Evolutionary conservation across 2,329 filamentous ascomycete species (phyloP).

Genomic region (Colletotrichum higginsianum): DNA sequence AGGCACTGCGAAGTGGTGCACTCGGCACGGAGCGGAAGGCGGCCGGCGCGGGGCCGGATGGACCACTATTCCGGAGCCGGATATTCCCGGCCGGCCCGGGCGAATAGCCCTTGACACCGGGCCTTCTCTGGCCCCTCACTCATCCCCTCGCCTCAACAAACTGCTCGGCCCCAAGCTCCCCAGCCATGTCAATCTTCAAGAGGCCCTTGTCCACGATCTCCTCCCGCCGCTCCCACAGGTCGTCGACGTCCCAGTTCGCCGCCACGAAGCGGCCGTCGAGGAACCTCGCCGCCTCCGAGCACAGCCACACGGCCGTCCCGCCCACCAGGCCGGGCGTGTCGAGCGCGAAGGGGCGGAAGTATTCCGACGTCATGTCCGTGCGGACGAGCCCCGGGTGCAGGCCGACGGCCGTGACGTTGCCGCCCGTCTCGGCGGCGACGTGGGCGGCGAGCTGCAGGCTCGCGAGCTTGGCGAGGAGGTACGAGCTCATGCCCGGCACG

Average conservation of each 20-base stretch:
- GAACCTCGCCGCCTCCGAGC: constrained; percentile 49
- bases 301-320: constrained; percentile 48
- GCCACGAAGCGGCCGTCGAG: constrained; percentile 51
- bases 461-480: constrained; percentile 51
- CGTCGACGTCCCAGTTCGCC: constrained; percentile 55
- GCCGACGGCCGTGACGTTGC: constrained; percentile 46
- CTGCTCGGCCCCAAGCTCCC: constrained; percentile 22
- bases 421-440: constrained; percentile 48
- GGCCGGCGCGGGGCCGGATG: too few species aligned
- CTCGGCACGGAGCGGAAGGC: too few species aligned
- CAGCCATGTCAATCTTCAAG: constrained; percentile 25
- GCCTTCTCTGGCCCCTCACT: too few species aligned
- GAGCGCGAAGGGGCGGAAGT: constrained; percentile 47
- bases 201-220: constrained; percentile 27
- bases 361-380: constrained; percentile 48
- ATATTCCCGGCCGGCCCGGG: too few species aligned
- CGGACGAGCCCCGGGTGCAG: constrained; percentile 52
- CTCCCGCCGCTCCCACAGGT: constrained; percentile 44
- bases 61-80: too few species aligned
- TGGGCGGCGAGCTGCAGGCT: constrained; percentile 49
- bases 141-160: constrained; percentile 9
- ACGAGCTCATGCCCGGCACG: constrained; percentile 46
- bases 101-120: too few species aligned
- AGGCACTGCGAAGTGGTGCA: too few species aligned
- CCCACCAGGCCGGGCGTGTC: constrained; percentile 50